These are phyloP conservation scores for Ogataea methanolica DNA, from an alignment of 805 yeast species.

Conservation along the genomic window DNA sequence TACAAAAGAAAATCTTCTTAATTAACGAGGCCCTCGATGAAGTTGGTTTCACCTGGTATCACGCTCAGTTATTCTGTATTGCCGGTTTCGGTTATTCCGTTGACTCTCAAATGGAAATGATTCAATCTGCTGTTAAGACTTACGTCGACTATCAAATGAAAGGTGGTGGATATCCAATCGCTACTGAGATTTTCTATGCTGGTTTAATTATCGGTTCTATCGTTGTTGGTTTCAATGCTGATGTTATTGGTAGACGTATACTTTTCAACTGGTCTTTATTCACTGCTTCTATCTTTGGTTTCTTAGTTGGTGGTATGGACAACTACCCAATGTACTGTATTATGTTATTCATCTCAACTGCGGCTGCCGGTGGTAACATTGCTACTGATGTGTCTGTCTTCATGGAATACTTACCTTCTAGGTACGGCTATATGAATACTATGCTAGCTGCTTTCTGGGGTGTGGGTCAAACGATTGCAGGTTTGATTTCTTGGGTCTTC, in stretches of 20 bases:
- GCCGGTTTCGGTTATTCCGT: constrained; percentile 56
- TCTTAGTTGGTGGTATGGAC: constrained; percentile 49
- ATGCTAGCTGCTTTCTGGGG: constrained; percentile 61
- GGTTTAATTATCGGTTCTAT: constrained; percentile 51
- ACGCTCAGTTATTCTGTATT: constrained; percentile 42
- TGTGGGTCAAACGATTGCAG: constrained; percentile 53
- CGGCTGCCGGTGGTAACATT: constrained; percentile 54
- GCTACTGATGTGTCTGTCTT: constrained; percentile 51
- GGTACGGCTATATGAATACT: constrained; percentile 47
- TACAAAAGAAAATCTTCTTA: constrained; percentile 38
- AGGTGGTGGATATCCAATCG: constrained; percentile 37
- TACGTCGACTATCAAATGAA: constrained; percentile 45
- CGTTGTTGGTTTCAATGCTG: constrained; percentile 55
- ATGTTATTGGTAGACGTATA: constrained; percentile 47
- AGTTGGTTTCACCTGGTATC: constrained; percentile 57
- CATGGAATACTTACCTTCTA: constrained; percentile 48
- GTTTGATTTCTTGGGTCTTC: constrained; percentile 51
- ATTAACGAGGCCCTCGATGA: constrained; percentile 55
- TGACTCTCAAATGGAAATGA: constrained; percentile 46
- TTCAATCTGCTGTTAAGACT: constrained; percentile 42
- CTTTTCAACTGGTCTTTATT: constrained; percentile 49
- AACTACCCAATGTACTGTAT: constrained; percentile 46
- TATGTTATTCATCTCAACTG: constrained; percentile 39
- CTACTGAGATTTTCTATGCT: constrained; percentile 43
- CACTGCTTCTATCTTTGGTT: constrained; percentile 45